Base-by-base conservation (phyloP, 805 yeast species). In the Groenewaldozyma tartarivorans region DNA sequence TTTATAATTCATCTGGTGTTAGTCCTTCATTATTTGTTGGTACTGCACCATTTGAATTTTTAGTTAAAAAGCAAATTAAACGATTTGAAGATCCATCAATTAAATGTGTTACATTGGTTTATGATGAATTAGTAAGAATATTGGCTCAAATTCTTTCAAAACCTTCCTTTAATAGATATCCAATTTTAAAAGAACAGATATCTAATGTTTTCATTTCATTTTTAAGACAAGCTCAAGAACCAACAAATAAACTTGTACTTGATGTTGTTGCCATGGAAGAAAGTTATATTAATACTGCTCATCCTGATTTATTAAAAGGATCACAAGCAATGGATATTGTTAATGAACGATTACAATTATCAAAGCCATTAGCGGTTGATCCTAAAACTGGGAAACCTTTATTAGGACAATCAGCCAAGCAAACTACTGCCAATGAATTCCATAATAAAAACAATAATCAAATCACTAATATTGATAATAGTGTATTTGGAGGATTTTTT, bases 11-110 rank as follows among this genome's bases (percentile, higher is more conserved):
- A 33, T 82, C 95, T 5, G 98, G 98, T 55, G 81, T 96, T 26
- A 79, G 97, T 1, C 97, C 98, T 11, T 84, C 96, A 4, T 69
- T 90, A 54, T 90, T 90, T 66, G 97, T 90, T 46, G 97, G 97
- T 19, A 90, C 97, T 6, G 92, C 86, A 54, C 96, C 96, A 0
- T 90, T 90, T 62, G 98, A 92, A 62, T 95, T 88, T 16, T 74
- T 88, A 47, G 96, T 90, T 36, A 87, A 85, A 63, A 95, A 86
- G 60, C 96, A 86, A 64, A 88, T 90, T 51, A 78, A 72, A 54
- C 77, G 97, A 62, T 86, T 92, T 67, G 96, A 88, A 64, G 96
- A 90, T 54, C 98, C 98, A 9, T 68, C 92, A 2, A 53, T 84
- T 45, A 78, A 94, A 54, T 85, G 96, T 68, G 87, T 88, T 47